Conservation (phyloP, 192 early-diverging fungal species). For the Coemansia sp. region DNA sequence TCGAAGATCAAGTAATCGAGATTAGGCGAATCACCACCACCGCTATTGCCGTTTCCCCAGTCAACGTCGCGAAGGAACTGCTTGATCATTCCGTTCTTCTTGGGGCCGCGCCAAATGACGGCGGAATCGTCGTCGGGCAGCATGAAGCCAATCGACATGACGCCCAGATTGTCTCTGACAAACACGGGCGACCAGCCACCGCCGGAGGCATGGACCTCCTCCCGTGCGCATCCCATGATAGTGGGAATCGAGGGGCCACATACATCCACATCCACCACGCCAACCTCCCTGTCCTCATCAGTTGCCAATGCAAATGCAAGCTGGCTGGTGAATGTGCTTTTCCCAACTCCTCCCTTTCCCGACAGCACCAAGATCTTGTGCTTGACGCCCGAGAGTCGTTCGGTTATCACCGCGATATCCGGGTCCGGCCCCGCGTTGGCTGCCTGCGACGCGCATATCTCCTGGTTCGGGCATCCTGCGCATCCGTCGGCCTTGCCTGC, state of each 20-base stretch:
- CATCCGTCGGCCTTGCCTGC: slow-evolving; percentile 76
- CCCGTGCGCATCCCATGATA: slow-evolving; percentile 83
- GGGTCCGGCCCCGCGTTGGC: slow-evolving; percentile 72
- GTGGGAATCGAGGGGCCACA: slow-evolving; percentile 94
- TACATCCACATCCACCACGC: slow-evolving; percentile 94
- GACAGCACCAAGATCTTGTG: slow-evolving; percentile 93
- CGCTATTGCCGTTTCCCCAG: slow-evolving; percentile 63
- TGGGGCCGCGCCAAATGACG: slow-evolving; percentile 94
- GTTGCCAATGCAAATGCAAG: slow-evolving; percentile 79
- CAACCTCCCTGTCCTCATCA: slow-evolving; percentile 55
- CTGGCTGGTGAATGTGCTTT: slow-evolving; percentile 86
- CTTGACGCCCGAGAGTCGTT: slow-evolving; percentile 62
- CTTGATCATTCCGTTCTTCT: slow-evolving; percentile 90
- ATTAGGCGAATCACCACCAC: slow-evolving; percentile 8
- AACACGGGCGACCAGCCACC: slow-evolving; percentile 82
- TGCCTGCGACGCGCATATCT: slow-evolving; percentile 70
- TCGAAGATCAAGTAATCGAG: slow-evolving; percentile 93
- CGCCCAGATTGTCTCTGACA: slow-evolving; percentile 74
- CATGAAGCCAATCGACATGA: slow-evolving; percentile 96
- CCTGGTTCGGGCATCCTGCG: slow-evolving; percentile 81
- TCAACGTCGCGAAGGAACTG: slow-evolving; percentile 96
- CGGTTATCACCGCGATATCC: slow-evolving; percentile 65
- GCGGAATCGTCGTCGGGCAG: slow-evolving; percentile 83
- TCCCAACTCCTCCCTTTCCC: slow-evolving; percentile 98
- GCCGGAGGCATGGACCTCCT: slow-evolving; percentile 80